Evolutionary conservation across 768 basidiomycete species (phyloP), one percentile per base, ranked within the genome.

Genomic region (Mrakia blollopis): DNA sequence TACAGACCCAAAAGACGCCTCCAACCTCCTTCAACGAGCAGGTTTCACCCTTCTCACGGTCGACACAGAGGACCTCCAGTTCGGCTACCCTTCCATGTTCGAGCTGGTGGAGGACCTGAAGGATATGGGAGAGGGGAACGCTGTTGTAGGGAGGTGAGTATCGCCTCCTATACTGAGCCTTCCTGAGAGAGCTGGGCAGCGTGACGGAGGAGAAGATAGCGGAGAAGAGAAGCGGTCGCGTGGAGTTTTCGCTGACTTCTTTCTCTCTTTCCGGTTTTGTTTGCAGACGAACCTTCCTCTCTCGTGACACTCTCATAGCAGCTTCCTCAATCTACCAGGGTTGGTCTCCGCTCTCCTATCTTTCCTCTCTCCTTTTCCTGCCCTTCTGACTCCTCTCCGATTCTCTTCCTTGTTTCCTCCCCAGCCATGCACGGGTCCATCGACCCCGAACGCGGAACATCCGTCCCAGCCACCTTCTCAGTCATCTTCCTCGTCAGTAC

Each of bases 91-190:
- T 0, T 91, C 89, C 63, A 95, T 98, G 88, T 98, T 92, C 91
- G 96, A 98, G 81, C 87, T 99, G 21, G 86, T 98, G 83, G 89
- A 94, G 75, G 97, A 99, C 83, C 84, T 99, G n/a, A 87, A 88
- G 72, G 90, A 93, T 82, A 99, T 99, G 97, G 97, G 97, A 28
- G 97, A 99, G 82, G 89, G 88, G 69, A 98, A 97, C 82, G 93
- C 94, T 16, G 88, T 98, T 62, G 85, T 95, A 44, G 93, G 92
- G 80, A 86, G 93, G 90, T 92, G 78, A 63, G 86, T 81, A 3
- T 7, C 28, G 9, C 32, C 3, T 72, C 41, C 41, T 23, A 60
- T 72, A 4, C 41, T n/a, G n/a, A n/a, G n/a, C n/a, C n/a, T 60
- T 60, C 57, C 25, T 21, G 6, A 4, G 21, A 16, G 28, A 60